Base-by-base conservation (phyloP, 129 eudicot species). In the Sambucus nigra region DNA sequence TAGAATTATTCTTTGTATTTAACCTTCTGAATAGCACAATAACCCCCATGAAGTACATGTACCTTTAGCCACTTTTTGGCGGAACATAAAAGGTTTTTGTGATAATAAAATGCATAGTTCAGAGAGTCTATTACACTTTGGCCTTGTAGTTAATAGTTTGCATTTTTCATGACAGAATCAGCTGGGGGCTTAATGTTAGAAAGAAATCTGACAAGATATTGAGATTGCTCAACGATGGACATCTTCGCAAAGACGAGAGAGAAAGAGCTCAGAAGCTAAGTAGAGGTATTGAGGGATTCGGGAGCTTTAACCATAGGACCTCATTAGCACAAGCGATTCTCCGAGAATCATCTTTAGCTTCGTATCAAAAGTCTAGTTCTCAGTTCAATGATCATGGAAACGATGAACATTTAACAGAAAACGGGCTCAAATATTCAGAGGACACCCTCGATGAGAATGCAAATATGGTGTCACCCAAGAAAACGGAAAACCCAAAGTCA, bases 271-370 rank as follows among this genome's bases (percentile, higher is more conserved):
- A 96, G 18, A 86, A 80, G 53, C 52, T 92, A 32, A 74, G 87
- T 27, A 82, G 87, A 66, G 99, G 89, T 25, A 92, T 92, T 66
- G 63, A 82, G 73, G 99, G 99, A 10, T 92, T 92, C 70, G 99
- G 99, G 13, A 92, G 99, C 69, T 92, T 92, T 65, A 51, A 56
- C 42, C 67, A 52, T 0, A 73, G 76, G 55, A 41, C 53, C 68
- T 56, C 77, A 35, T 68, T 86, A 23, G 79, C 59, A 7, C 53
- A 78, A 33, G 73, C 68, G 55, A 67, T 73, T 53, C 64, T 49
- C 22, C 71, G 67, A 27, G 80, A 73, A 57, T 59, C 78, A 55
- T 45, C 59, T 29, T 0, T 12, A 5, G 75, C 57, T 35, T 21
- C 69, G 42, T 82, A 53, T 67, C 71, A 54, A 40, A 74, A 91